Conservation (phyloP, 441 rosid genomes). For the Gossypium aridum region DNA sequence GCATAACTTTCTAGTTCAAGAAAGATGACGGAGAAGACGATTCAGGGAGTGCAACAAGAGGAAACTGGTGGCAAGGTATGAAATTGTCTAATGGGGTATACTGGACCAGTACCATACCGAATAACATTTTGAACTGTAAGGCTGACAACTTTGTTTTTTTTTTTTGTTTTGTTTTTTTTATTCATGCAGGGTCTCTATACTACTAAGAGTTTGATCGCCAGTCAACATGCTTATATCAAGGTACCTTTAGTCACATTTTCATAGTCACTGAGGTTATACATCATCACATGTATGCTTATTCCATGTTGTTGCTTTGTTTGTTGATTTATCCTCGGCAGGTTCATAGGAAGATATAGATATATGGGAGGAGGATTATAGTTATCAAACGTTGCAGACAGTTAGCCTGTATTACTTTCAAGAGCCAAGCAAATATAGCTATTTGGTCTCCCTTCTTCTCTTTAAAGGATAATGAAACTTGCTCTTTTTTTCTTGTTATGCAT, state of each 20-base stretch:
- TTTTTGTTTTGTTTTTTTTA: background rate
- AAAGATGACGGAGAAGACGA: slow-evolving; percentile 72
- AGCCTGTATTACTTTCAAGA: slow-evolving; percentile 24
- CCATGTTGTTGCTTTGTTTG: background rate
- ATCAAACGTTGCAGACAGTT: slow-evolving; percentile 17
- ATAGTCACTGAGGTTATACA: background rate
- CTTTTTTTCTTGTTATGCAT: background rate
- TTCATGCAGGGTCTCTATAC: slow-evolving; percentile 48
- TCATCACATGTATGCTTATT: background rate
- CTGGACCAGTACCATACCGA: background rate
- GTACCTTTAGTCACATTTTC: slow-evolving; percentile 13
- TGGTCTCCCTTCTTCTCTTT: background rate
- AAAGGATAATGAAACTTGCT: slow-evolving; percentile 15
- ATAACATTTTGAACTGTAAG: background rate
- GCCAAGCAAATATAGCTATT: slow-evolving; percentile 15
- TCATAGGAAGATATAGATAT: slow-evolving; percentile 18
- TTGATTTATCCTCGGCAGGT: slow-evolving; percentile 22
- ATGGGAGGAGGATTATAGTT: slow-evolving; percentile 7
- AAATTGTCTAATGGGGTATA: background rate
- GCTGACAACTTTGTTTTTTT: background rate
- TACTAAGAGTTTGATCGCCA: slow-evolving; percentile 28
- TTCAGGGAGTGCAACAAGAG: slow-evolving; percentile 72
- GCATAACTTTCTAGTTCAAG: slow-evolving; percentile 33
- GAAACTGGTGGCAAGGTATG: slow-evolving; percentile 93
- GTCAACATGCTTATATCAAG: slow-evolving; percentile 17